These are phyloP conservation scores for Barnettozyma vustinii DNA, from an alignment of 805 yeast species.

Conservation along the genomic window DNA sequence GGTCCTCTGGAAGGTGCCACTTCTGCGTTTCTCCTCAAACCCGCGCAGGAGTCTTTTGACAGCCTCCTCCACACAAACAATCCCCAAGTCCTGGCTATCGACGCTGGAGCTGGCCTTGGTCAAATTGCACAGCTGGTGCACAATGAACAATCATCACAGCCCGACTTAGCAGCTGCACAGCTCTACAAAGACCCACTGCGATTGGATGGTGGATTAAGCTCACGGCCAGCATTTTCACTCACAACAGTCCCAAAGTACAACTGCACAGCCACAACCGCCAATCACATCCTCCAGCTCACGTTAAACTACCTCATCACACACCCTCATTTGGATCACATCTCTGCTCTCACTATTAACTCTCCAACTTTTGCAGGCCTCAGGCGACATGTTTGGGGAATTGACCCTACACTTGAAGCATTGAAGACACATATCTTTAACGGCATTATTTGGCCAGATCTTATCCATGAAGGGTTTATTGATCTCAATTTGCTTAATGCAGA, in stretches of 20 bases:
- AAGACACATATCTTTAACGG: constrained; percentile 63
- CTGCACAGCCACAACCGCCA: constrained; percentile 29
- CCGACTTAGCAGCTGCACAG: background rate
- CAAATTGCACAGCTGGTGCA: constrained; percentile 41
- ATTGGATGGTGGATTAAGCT: constrained; percentile 2
- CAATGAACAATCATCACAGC: background rate
- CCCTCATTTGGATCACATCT: constrained; percentile 78
- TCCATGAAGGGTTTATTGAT: constrained; percentile 25
- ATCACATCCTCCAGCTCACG: constrained; percentile 32
- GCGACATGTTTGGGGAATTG: constrained; percentile 50
- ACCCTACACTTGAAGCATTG: constrained; percentile 47
- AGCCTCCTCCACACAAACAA: constrained; percentile 27
- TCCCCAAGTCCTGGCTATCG: constrained; percentile 50
- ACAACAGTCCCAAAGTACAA: background rate
- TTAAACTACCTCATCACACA: constrained; percentile 60
- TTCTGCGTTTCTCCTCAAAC: constrained; percentile 64
- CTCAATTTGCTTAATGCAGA: constrained; percentile 12
- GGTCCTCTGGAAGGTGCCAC: constrained; percentile 46
- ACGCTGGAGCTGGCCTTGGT: constrained; percentile 73
- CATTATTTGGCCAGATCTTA: constrained; percentile 69
- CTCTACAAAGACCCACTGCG: background rate
- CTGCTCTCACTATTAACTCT: constrained; percentile 64
- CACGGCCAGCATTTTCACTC: background rate
- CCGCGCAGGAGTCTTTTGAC: constrained; percentile 38
- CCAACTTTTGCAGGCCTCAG: constrained; percentile 39